Evolutionary conservation across 192 early-diverging fungal species (phyloP).

Genomic region (Dimargaris cristalligena): DNA sequence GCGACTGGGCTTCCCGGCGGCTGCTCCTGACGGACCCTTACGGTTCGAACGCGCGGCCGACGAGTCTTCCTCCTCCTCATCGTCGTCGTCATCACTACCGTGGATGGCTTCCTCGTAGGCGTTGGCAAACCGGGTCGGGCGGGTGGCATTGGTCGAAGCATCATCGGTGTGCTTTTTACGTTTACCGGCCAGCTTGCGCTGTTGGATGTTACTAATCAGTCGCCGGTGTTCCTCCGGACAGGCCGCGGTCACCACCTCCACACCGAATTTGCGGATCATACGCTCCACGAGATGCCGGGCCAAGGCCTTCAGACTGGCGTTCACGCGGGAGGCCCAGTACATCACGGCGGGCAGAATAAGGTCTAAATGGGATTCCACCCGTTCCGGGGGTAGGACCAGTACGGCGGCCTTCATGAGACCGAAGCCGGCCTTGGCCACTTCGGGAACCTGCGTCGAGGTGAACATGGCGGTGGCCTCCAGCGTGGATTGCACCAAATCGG

Average conservation of each 20-base stretch:
- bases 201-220: slow-evolving; percentile 81
- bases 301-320: slow-evolving; percentile 76
- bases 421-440: slow-evolving; percentile 79
- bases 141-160: slow-evolving; percentile 25
- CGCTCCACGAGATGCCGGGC: slow-evolving; percentile 87
- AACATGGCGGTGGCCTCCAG: slow-evolving; percentile 64
- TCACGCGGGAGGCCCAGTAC: slow-evolving; percentile 71
- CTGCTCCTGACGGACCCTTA: too few species aligned
- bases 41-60: neutral
- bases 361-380: slow-evolving; percentile 51
- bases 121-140: slow-evolving; percentile 39
- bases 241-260: slow-evolving; percentile 56
- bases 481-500: slow-evolving; percentile 48
- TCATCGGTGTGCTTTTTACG: slow-evolving; percentile 32
- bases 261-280: slow-evolving; percentile 62
- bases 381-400: slow-evolving; percentile 52
- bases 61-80: slow-evolving; percentile 36
- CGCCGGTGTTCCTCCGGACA: slow-evolving; percentile 79
- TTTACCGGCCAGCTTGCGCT: slow-evolving; percentile 73
- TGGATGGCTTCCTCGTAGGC: slow-evolving; percentile 82
- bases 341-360: slow-evolving; percentile 59
- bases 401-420: slow-evolving; percentile 88
- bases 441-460: slow-evolving; percentile 64
- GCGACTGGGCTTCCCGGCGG: slow-evolving; percentile 9
- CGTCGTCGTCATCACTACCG: slow-evolving; percentile 83